Conservation (phyloP, 768 basidiomycete genomes). For the Gloeopeniophorella convolvens region DNA sequence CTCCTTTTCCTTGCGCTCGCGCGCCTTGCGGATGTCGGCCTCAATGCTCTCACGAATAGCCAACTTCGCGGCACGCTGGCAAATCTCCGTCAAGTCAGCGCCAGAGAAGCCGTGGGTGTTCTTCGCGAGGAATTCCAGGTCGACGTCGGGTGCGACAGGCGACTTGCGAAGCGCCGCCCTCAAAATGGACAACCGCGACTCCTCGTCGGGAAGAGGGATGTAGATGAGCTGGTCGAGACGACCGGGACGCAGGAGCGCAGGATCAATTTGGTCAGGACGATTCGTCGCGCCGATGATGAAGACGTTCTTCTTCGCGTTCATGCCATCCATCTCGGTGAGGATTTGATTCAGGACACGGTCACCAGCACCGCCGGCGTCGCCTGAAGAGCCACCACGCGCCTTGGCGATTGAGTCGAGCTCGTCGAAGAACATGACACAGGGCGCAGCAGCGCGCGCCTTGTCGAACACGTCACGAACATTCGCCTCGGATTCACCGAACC, state of each 20-base stretch:
- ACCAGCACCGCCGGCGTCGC: conserved; percentile 93
- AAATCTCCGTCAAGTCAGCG: conserved; percentile 99
- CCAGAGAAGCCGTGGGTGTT: conserved; percentile 97
- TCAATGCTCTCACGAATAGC: conserved; percentile 96
- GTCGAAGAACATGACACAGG: conserved; percentile 99
- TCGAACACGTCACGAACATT: conserved; percentile 99
- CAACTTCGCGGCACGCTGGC: conserved; percentile 94
- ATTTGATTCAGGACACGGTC: conserved; percentile 98
- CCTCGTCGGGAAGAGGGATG: conserved; percentile 96
- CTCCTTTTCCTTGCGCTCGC: conserved; percentile 78
- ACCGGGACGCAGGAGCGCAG: conserved; percentile 90
- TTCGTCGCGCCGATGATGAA: conserved; percentile 98
- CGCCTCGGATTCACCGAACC: conserved; percentile 99
- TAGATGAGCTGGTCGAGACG: conserved; percentile 99
- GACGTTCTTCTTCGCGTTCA: conserved; percentile 99
- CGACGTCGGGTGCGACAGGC: conserved; percentile 76
- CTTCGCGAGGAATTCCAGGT: conserved; percentile 83
- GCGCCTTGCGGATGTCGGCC: conserved; percentile 69
- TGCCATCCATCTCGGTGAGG: conserved; percentile 97
- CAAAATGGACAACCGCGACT: conserved; percentile 86
- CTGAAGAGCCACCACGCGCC: conserved; percentile 78
- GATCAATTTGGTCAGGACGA: conserved; percentile 92
- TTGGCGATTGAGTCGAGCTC: conserved; percentile 99
- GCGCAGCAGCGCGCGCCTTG: conserved; percentile 98
- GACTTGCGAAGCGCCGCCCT: conserved; percentile 88